Percentiles rank a stretch among this genome's conserved stretches.
Evolutionary conservation across 768 basidiomycete genomes (phyloP).

Genomic region (Lactarius sp.): DNA sequence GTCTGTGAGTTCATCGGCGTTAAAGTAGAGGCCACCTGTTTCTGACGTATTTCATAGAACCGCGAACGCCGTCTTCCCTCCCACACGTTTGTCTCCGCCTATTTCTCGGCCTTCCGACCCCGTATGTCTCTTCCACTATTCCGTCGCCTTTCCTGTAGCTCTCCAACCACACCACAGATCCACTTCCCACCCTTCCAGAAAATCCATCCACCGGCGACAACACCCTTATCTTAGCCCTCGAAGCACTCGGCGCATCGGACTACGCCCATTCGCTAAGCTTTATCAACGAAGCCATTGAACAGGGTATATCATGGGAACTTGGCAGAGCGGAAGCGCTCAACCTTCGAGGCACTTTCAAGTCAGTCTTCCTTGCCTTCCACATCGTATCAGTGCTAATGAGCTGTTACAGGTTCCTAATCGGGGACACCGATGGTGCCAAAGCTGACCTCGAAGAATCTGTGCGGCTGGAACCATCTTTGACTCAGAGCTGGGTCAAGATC

Average conservation of each 20-base stretch:
- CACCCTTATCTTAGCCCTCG: slow-evolving; percentile 71
- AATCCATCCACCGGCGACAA: slow-evolving; percentile 74
- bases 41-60: slow-evolving; percentile 36
- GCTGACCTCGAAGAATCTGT: slow-evolving; percentile 77
- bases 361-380: slow-evolving; percentile 29
- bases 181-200: slow-evolving; percentile 68
- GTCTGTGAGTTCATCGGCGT: slow-evolving; percentile 39
- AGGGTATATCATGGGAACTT: slow-evolving; percentile 71
- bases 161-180: slow-evolving; percentile 38
- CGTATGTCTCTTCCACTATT: slow-evolving; percentile 44
- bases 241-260: slow-evolving; percentile 81
- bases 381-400: neutral
- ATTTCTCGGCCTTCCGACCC: slow-evolving; percentile 93
- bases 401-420: slow-evolving; percentile 73
- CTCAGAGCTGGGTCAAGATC: slow-evolving; percentile 92
- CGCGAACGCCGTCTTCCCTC: slow-evolving; percentile 85
- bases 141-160: slow-evolving; percentile 4
- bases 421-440: slow-evolving; percentile 78
- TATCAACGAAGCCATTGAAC: slow-evolving; percentile 79
- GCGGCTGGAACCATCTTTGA: slow-evolving; percentile 58
- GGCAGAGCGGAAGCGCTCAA: slow-evolving; percentile 87
- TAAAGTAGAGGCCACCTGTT: neutral
- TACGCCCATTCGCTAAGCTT: slow-evolving; percentile 77
- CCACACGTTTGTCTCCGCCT: slow-evolving; percentile 87
- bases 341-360: slow-evolving; percentile 95